phyloP scores from a whole-genome alignment of 192 early-diverging fungal species.

The Fimicolochytrium jonesii region DNA sequence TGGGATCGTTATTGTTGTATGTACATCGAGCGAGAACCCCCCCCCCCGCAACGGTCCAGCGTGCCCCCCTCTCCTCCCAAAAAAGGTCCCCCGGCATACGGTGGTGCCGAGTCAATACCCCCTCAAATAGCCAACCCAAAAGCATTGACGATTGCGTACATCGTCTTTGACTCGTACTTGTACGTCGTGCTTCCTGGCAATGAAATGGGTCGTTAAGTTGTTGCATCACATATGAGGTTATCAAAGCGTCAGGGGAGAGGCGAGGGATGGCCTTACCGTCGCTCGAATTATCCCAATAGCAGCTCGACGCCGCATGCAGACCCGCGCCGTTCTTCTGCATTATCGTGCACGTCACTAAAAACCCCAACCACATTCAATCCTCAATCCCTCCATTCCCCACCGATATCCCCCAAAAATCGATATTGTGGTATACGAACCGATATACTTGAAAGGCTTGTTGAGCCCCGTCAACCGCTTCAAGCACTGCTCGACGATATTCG shows the following conservation, averaged over 20 bases:
- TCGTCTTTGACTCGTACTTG: conserved; percentile 72
- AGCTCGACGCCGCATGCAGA: conserved; percentile 66
- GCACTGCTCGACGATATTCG: conserved; percentile 60
- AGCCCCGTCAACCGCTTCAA: conserved; percentile 63
- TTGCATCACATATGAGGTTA: too few species aligned
- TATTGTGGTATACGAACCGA: too few species aligned
- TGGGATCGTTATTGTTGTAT: too few species aligned
- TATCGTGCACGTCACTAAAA: conserved; percentile 66
- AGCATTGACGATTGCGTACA: conserved; percentile 76
- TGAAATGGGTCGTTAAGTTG: background rate
- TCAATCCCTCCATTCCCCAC: too few species aligned
- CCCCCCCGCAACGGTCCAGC: too few species aligned
- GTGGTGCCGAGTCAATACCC: too few species aligned
- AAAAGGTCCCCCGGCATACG: too few species aligned
- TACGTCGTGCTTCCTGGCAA: conserved; percentile 62
- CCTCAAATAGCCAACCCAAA: conserved; percentile 56
- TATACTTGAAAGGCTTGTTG: conserved; percentile 75
- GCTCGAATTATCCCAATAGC: conserved; percentile 69
- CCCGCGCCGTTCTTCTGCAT: conserved; percentile 82
- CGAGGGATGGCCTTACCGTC: conserved; percentile 49
- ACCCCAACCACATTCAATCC: too few species aligned
- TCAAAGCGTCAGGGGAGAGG: background rate
- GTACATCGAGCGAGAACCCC: too few species aligned
- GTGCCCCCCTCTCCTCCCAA: too few species aligned
- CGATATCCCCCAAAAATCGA: too few species aligned